phyloP scores from a whole-genome alignment of 495 filamentous ascomycete genomes.

The Podospora appendiculata region DNA sequence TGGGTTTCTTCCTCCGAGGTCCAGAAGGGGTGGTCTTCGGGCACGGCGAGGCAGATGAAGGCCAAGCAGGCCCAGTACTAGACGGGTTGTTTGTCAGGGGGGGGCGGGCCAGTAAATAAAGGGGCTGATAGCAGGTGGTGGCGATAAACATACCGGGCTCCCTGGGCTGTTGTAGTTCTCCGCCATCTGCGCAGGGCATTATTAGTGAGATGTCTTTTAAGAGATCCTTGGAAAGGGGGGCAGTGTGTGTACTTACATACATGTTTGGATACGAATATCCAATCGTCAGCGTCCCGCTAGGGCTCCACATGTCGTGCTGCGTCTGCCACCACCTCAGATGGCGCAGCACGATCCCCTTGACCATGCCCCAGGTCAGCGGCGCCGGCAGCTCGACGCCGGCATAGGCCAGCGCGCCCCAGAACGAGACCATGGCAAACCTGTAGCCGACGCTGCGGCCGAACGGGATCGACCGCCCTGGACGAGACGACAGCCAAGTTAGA shows the following conservation, averaged over 20 bases:
- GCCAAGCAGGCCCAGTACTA: constrained; percentile 73
- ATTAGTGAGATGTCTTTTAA: no score
- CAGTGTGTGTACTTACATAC: constrained; percentile 40
- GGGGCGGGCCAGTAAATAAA: neutral
- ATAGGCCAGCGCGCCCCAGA: constrained; percentile 72
- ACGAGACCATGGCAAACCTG: constrained; percentile 72
- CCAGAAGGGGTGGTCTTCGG: constrained; percentile 69
- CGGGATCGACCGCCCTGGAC: constrained; percentile 52
- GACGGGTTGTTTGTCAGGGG: no score
- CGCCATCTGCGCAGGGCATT: constrained; percentile 26
- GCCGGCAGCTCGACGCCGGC: constrained; percentile 63
- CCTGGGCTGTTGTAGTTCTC: constrained; percentile 78
- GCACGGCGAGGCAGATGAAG: constrained; percentile 63
- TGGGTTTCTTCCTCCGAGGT: constrained; percentile 56
- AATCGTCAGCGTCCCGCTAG: constrained; percentile 64
- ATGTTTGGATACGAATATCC: constrained; percentile 75
- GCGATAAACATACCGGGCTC: constrained; percentile 35
- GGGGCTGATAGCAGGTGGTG: no score
- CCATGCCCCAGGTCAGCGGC: constrained; percentile 66
- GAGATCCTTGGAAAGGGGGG: no score
- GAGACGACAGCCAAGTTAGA: neutral
- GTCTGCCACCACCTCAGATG: constrained; percentile 75
- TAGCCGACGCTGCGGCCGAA: constrained; percentile 74
- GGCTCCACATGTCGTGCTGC: constrained; percentile 62
- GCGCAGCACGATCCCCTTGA: constrained; percentile 65